Evolutionary conservation across 805 yeast species (phyloP), one percentile per base, ranked within the genome.

Genomic region (Citeromyces nyonsensis): DNA sequence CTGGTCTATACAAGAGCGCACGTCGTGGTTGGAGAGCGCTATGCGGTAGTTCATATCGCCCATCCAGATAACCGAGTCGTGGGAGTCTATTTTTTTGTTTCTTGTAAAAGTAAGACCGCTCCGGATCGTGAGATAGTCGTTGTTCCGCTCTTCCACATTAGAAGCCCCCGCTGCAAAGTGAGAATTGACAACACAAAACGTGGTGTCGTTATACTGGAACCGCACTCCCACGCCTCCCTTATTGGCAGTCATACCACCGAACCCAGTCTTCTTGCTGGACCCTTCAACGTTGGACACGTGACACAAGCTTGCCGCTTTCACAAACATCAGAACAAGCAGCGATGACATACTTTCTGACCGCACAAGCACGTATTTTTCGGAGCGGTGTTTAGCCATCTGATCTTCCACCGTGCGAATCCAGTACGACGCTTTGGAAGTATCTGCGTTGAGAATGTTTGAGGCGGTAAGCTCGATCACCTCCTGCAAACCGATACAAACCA

Each of bases 231-330:
- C 93, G 4, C 93, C 95, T 29, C 98, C 98, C 52, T 88, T 88
- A 51, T 91, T 88, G 11, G 96, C 98, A 0, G 97, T 73, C 58
- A 91, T 88, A 29, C 98, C 98, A 26, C 96, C 95, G 34, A 91
- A 59, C 0, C 97, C 98, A 0, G 97, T 88, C 53, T 88, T 88
- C 45, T 86, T 88, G 9, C 81, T 69, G n/a, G 86, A 69, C n/a
- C 96, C 96, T 42, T 85, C 86, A 4, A 91, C 95, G 45, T 79
- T 77, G 10, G 82, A 80, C 4, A 91, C 73, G 34, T 61, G 47
- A 1, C 44, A 40, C 35, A 64, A 57, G 31, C 59, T 51, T 28
- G 59, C 61, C 5, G 65, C 52, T 37, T 66, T 69, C 4, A 73
- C 83, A 49, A 76, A 78, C 32, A 80, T 61, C 29, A 78, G 56